Evolutionary conservation across 495 filamentous ascomycete species (phyloP), one percentile per base, ranked within the genome.

Genomic region (Penicillium malachiteum): DNA sequence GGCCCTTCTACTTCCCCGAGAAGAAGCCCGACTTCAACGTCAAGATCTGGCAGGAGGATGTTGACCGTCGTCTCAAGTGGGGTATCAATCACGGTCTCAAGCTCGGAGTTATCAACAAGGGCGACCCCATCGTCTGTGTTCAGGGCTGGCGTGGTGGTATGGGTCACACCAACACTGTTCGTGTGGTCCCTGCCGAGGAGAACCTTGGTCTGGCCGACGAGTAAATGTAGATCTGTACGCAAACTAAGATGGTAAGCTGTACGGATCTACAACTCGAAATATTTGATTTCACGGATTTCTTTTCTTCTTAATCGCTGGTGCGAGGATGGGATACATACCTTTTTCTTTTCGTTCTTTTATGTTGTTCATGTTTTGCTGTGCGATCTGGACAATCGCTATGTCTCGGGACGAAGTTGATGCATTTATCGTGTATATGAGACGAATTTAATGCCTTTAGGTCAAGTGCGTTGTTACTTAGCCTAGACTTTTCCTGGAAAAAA

Each of bases 131-230:
- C 37, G 86, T 97, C 57, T 96, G 95, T 65, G 92, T 98, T 21
- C 94, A 98, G 74, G 94, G 95, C 71, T 98, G 94, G 94, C 84
- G 90, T 68, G 94, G 94, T 63, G 95, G 94, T 51, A 89, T 92
- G 86, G 94, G 94, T 58, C 92, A 98, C 81, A 98, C 94, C 59
- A 98, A 97, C 79, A 97, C 94, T 55, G 87, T 89, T 52, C 86
- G 85, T 67, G 78, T 91, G 54, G 75, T 87, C 39, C 85, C 87
- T 48, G 82, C 83, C 56, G 82, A 83, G 68, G 78, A 85, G 62
- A 79, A 88, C 72, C 84, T 88, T 62, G 73, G 78, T 49, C 74
- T 81, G 48, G 44, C 63, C 57, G 54, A 62, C 37, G 66, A 77
- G 64, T 76, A 74, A 68, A 71, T 58, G 26, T 57, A 46, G 10